Evolutionary conservation across 2,329 filamentous ascomycete genomes (phyloP), one percentile per base, ranked within the genome.

Genomic region (Pseudopithomyces chartarum): DNA sequence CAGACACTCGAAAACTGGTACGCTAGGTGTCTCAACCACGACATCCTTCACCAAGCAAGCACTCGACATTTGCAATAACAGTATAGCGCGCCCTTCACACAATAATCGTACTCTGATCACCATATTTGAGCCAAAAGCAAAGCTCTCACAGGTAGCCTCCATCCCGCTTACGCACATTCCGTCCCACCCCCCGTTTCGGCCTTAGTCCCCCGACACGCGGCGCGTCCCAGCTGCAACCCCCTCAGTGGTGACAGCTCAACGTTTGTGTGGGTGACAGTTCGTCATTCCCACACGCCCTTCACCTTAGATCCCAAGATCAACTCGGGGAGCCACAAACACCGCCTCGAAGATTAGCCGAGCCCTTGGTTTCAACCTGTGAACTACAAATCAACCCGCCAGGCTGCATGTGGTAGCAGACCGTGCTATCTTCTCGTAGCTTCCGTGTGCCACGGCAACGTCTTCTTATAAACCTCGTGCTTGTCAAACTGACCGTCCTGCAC

Each of bases 151-250:
- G 32, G 46, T 48, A 48, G n/a, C 15, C 20, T 17, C 11, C 19
- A 33, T 48, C 32, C 19, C 46, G 34, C 46, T 12, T 50, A 17
- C 36, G 47, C 47, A 40, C 47, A 40, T 50, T 50, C 34, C 47
- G 47, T 50, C 36, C 47, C 34, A 40, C 34, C 47, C 47, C 47
- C 20, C 10, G 17, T 11, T 50, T 19, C 11, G 19, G 36, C 34
- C 47, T 40, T 19, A 29, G 34, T 20, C 22, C 32, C n/a, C 23
- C 15, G 47, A 50, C 34, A 40, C 47, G 47, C 47, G 47, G 34
- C 47, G 47, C 36, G 47, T 50, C 23, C 34, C 36, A 50, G 34
- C 47, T 23, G 36, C 47, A 17, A 34, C 46, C 10, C 19, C 34
- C n/a, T 15, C 47, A 6, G 47, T 15, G 6, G 22, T 22, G 26